Percentiles rank a stretch among this genome's conserved stretches.
These are phyloP conservation scores for Priceomyces melissophilus DNA, from an alignment of 805 yeast genomes.

Conservation along the genomic window DNA sequence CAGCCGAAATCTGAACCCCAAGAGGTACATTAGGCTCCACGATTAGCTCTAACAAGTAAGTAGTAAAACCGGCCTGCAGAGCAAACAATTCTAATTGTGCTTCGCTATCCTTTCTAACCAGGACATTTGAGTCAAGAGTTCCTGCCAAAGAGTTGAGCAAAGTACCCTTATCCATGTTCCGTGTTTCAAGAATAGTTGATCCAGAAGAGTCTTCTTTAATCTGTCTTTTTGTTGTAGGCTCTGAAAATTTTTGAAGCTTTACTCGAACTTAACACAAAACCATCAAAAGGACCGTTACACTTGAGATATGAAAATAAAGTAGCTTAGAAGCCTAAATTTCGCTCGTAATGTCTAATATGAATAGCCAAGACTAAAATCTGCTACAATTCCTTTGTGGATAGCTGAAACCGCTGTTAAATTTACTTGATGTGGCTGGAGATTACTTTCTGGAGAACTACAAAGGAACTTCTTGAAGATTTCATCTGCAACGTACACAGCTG, in stretches of 20 bases:
- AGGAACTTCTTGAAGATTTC: background rate
- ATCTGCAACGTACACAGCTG: too few relatives aligned
- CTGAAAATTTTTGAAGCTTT: slow-evolving; percentile 7
- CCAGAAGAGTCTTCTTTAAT: background rate
- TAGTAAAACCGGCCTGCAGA: slow-evolving; percentile 56
- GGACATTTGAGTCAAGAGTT: slow-evolving; percentile 51
- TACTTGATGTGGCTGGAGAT: too few relatives aligned
- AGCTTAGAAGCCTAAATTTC: too few relatives aligned
- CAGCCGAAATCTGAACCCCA: slow-evolving; percentile 41
- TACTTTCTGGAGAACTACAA: too few relatives aligned
- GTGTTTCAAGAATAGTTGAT: background rate
- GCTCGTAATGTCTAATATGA: too few relatives aligned
- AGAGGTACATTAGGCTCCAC: slow-evolving; percentile 37
- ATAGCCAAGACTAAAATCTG: background rate
- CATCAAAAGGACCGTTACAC: background rate
- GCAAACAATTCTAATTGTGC: slow-evolving; percentile 48
- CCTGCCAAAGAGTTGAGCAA: slow-evolving; percentile 50
- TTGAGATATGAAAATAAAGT: too few relatives aligned
- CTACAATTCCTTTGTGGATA: too few relatives aligned
- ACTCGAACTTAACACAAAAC: slow-evolving; percentile 2
- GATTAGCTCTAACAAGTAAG: slow-evolving; percentile 49
- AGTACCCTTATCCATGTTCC: slow-evolving; percentile 46
- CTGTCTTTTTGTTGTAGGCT: background rate
- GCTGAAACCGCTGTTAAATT: too few relatives aligned
- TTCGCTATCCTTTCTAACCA: slow-evolving; percentile 52